phyloP scores from a whole-genome alignment of 2,329 filamentous ascomycete genomes.

The Ascochyta clinopodiicola region DNA sequence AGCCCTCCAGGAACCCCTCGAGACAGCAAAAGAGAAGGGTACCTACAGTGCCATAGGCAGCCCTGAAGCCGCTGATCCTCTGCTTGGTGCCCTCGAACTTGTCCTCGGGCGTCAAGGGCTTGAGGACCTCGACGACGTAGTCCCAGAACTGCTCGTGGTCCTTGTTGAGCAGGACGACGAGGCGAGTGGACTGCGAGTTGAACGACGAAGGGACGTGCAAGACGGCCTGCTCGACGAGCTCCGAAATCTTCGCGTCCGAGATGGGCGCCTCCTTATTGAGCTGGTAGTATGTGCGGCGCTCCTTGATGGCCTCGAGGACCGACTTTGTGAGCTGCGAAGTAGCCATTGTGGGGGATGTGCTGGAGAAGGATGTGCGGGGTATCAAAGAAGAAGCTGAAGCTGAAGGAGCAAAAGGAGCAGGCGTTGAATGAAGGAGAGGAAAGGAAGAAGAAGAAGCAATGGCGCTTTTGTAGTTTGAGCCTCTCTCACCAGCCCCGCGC shows the following conservation, averaged over 20 bases:
- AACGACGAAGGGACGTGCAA: slow-evolving; percentile 79
- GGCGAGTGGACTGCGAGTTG: slow-evolving; percentile 85
- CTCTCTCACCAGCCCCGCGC: slow-evolving; percentile 19
- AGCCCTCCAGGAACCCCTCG: not conserved
- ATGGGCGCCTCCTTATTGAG: slow-evolving; percentile 70
- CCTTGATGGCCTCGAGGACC: slow-evolving; percentile 66
- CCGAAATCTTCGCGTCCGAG: slow-evolving; percentile 64
- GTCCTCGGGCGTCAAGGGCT: slow-evolving; percentile 71
- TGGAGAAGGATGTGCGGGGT: slow-evolving; percentile 22
- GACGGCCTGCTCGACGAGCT: slow-evolving; percentile 67
- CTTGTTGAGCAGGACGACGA: slow-evolving; percentile 77
- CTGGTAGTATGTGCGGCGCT: slow-evolving; percentile 73
- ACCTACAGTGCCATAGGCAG: slow-evolving; percentile 76
- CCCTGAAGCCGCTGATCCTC: slow-evolving; percentile 68
- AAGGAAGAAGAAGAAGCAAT: slow-evolving; percentile 10
- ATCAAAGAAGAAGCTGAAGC: slow-evolving; percentile 17
- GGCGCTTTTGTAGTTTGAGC: slow-evolving; percentile 29
- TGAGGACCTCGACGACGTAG: slow-evolving; percentile 68
- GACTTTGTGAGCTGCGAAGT: slow-evolving; percentile 23
- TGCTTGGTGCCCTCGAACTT: slow-evolving; percentile 62
- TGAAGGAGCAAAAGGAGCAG: slow-evolving; percentile 5
- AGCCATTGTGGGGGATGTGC: slow-evolving; percentile 47
- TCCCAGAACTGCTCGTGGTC: slow-evolving; percentile 93
- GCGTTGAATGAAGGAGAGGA: slow-evolving; percentile 13
- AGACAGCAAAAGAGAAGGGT: not conserved